Evolutionary conservation across 306 rosid species (phyloP).

Genomic region (Cicer cuneatum): DNA sequence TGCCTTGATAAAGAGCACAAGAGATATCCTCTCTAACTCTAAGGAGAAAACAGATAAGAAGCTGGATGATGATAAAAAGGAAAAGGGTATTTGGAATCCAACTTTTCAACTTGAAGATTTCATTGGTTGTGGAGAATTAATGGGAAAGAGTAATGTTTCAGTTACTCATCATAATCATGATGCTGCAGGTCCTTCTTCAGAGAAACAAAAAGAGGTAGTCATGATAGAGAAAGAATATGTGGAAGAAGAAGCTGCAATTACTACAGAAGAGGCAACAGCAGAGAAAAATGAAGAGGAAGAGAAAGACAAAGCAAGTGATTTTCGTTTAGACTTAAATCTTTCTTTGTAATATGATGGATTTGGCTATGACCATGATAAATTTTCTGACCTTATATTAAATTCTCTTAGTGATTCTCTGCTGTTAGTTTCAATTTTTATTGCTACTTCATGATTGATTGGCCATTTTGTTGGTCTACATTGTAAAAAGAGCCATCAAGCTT

Average conservation of each 20-base stretch:
- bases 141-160: background rate
- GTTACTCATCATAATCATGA: conserved; percentile 7
- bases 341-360: conserved; percentile 50
- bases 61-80: conserved; percentile 17
- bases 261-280: background rate
- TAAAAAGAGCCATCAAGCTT: background rate
- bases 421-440: conserved; percentile 14
- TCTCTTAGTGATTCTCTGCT: background rate
- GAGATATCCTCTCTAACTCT: conserved; percentile 43
- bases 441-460: background rate
- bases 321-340: conserved; percentile 67
- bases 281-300: conserved; percentile 32
- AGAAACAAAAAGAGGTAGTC: conserved; percentile 1
- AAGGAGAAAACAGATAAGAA: conserved; percentile 30
- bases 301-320: conserved; percentile 42
- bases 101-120: conserved; percentile 79
- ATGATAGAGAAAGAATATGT: conserved; percentile 30
- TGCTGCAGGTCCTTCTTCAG: conserved; percentile 48
- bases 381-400: conserved; percentile 2
- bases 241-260: conserved; percentile 15
- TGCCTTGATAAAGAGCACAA: conserved; percentile 73
- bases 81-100: conserved; percentile 64
- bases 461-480: conserved; percentile 12
- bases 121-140: conserved; percentile 43
- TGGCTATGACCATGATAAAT: background rate